These are phyloP conservation scores for Kappamyces sp. DNA, from an alignment of 192 early-diverging fungal species.

Conservation along the genomic window DNA sequence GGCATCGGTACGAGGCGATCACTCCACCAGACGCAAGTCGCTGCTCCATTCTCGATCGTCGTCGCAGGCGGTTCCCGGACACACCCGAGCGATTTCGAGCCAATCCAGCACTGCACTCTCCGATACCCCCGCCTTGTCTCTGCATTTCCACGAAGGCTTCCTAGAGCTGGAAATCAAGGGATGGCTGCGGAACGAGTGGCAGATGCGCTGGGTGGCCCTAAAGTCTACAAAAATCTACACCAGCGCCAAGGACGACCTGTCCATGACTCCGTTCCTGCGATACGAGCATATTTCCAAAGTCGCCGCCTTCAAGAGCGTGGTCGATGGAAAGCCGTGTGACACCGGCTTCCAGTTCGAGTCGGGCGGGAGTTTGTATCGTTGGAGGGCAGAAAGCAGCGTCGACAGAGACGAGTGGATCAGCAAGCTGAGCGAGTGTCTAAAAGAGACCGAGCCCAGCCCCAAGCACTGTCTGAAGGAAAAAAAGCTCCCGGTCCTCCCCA, in stretches of 20 bases:
- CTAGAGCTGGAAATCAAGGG: slow-evolving; percentile 17
- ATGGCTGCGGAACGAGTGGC: slow-evolving; percentile 16
- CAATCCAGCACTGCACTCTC: background rate
- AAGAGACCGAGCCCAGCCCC: no score
- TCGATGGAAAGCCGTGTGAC: slow-evolving; percentile 1
- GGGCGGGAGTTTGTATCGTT: slow-evolving; percentile 2
- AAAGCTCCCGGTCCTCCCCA: no score
- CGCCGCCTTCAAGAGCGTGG: slow-evolving; percentile 1
- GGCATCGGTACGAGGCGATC: background rate
- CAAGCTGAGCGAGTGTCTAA: background rate
- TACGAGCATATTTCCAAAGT: slow-evolving; percentile 12
- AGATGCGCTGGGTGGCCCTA: slow-evolving; percentile 13
- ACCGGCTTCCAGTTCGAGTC: slow-evolving; percentile 15
- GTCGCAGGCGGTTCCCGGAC: background rate
- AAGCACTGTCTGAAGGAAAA: no score
- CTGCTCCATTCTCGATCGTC: background rate
- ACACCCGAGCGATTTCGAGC: slow-evolving; percentile 5
- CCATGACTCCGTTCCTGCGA: slow-evolving; percentile 3
- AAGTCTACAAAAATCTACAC: slow-evolving; percentile 18
- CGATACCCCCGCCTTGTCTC: background rate
- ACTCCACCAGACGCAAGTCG: background rate
- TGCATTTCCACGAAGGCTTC: slow-evolving; percentile 2
- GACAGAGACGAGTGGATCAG: slow-evolving; percentile 18
- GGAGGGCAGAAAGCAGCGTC: background rate
- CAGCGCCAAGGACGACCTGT: background rate